Conservation (phyloP, 441 rosid species). For the Eruca vesicaria region DNA sequence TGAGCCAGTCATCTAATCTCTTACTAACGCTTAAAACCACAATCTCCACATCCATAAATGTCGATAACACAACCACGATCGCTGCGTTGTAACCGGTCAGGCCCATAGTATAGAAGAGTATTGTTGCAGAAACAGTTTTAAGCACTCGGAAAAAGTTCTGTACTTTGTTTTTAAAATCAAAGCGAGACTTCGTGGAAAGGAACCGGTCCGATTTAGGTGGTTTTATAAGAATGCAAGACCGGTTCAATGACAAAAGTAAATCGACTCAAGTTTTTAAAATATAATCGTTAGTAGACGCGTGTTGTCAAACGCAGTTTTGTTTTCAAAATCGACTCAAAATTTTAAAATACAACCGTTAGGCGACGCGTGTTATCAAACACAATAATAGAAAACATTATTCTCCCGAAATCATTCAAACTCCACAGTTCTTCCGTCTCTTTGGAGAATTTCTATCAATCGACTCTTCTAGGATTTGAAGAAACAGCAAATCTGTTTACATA, state of each 20-base stretch:
- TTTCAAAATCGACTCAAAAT: not conserved
- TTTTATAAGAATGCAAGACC: not conserved
- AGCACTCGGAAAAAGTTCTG: too few species aligned
- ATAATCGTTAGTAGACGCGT: not conserved
- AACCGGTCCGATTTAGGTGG: not conserved
- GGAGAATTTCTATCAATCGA: not conserved
- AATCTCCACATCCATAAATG: too few species aligned
- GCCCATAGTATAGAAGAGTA: too few species aligned
- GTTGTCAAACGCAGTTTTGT: too few species aligned
- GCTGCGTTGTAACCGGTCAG: too few species aligned
- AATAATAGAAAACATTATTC: not conserved
- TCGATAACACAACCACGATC: too few species aligned
- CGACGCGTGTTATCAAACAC: not conserved
- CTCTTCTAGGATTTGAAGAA: not conserved
- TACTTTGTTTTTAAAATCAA: not conserved
- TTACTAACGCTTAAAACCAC: too few species aligned
- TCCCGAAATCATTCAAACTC: not conserved
- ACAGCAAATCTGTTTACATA: not conserved
- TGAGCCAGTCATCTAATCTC: too few species aligned
- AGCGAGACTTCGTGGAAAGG: slow-evolving; percentile 6
- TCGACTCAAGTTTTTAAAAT: not conserved
- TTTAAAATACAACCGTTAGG: not conserved
- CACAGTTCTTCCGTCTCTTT: not conserved
- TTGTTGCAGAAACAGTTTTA: too few species aligned
- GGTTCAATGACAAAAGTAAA: not conserved